Evolutionary conservation across 2,329 filamentous ascomycete genomes (phyloP).

Genomic region (Clarireedia hainanense): DNA sequence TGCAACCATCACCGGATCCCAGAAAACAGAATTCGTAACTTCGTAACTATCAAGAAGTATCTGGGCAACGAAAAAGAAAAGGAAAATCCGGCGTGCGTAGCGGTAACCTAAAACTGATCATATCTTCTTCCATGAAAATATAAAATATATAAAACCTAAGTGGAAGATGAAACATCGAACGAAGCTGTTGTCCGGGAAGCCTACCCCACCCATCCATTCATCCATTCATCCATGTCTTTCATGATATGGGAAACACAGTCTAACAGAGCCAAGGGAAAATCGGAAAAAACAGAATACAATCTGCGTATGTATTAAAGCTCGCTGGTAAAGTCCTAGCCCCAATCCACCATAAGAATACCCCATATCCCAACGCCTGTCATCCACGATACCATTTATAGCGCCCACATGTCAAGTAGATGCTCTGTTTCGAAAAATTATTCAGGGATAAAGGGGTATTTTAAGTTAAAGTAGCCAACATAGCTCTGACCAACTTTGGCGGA

Average conservation of each 20-base stretch:
- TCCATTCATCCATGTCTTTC: not conserved
- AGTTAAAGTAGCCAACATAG: conserved; percentile 65
- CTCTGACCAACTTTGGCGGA: conserved; percentile 54
- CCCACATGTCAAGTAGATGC: no score
- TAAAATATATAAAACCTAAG: not conserved
- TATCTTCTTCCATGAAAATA: not conserved
- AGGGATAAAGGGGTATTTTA: conserved; percentile 27
- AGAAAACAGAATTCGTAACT: no score
- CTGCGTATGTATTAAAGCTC: not conserved
- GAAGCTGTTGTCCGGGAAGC: no score
- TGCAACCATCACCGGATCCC: no score
- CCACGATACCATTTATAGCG: not conserved
- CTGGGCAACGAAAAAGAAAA: no score
- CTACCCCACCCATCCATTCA: not conserved
- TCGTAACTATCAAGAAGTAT: no score
- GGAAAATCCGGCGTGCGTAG: not conserved
- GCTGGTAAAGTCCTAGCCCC: no score
- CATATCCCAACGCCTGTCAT: not conserved
- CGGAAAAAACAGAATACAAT: not conserved
- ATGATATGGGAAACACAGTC: conserved; percentile 1
- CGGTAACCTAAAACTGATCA: no score
- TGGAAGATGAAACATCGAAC: no score
- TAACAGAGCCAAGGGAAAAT: not conserved
- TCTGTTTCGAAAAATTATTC: not conserved
- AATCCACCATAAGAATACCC: not conserved